These are phyloP conservation scores for Colletotrichum sansevieriae DNA, from an alignment of 2,329 filamentous ascomycete species.

Conservation along the genomic window DNA sequence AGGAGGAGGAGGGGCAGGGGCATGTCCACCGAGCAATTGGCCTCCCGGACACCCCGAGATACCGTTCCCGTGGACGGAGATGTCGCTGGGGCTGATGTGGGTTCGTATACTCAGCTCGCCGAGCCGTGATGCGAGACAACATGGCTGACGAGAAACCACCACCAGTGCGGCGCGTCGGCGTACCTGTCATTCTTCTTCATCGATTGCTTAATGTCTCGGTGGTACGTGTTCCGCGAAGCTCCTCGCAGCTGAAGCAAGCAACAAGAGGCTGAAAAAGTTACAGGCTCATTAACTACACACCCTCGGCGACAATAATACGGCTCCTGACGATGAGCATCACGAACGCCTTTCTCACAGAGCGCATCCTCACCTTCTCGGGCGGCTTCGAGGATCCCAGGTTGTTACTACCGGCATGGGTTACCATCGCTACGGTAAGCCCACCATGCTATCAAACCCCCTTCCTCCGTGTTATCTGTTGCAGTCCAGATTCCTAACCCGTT, in stretches of 20 bases:
- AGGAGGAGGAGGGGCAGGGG: slow-evolving; percentile 60
- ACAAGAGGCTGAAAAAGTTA: neutral
- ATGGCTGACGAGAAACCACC: slow-evolving; percentile 36
- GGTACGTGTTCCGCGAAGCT: slow-evolving; percentile 58
- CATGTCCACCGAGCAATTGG: slow-evolving; percentile 36
- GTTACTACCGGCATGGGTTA: slow-evolving; percentile 82
- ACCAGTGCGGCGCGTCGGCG: slow-evolving; percentile 79
- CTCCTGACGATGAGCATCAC: slow-evolving; percentile 80
- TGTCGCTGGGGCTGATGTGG: slow-evolving; percentile 80
- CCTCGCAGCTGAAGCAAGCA: neutral
- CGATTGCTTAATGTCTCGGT: slow-evolving; percentile 87
- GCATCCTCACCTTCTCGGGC: slow-evolving; percentile 77
- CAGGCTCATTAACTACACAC: slow-evolving; percentile 88
- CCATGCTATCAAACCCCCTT: neutral
- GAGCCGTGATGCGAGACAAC: neutral
- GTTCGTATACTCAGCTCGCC: slow-evolving; percentile 57
- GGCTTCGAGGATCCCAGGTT: slow-evolving; percentile 78
- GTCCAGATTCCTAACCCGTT: slow-evolving; percentile 1
- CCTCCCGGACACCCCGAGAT: slow-evolving; percentile 37
- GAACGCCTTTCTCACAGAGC: slow-evolving; percentile 81
- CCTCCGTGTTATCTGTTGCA: too few relatives aligned
- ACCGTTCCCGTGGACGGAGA: slow-evolving; percentile 70
- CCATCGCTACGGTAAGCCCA: slow-evolving; percentile 75
- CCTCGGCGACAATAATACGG: slow-evolving; percentile 83
- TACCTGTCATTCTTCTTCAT: slow-evolving; percentile 88